phyloP scores from a whole-genome alignment of 2,329 filamentous ascomycete genomes.

The Aspergillus oerlinghausenensis region DNA sequence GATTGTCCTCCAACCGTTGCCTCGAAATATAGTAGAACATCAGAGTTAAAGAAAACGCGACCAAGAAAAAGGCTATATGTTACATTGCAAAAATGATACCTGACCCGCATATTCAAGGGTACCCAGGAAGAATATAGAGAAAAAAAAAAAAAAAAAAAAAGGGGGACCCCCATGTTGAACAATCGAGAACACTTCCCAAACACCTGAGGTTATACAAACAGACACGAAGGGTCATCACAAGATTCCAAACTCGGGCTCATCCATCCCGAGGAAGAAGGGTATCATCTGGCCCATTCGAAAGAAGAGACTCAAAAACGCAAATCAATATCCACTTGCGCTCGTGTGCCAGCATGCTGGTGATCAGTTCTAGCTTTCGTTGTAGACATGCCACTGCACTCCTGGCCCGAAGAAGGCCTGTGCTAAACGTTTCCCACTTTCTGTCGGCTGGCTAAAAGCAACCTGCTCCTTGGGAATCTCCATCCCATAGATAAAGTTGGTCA shows the following conservation, averaged over 20 bases:
- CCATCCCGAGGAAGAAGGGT: constrained; percentile 19
- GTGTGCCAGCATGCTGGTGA: constrained; percentile 2
- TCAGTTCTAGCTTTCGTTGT: constrained; percentile 41
- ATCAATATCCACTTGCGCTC: background rate
- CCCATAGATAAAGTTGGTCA: constrained; percentile 53
- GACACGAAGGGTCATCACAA: constrained; percentile 16
- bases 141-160: no score
- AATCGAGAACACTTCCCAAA: constrained; percentile 8
- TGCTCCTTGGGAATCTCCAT: constrained; percentile 51
- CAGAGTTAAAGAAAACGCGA: background rate
- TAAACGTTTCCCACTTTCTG: constrained; percentile 54
- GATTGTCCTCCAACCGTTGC: background rate
- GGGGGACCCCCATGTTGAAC: no score
- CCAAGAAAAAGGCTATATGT: constrained; percentile 13
- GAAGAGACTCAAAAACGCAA: background rate
- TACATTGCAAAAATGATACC: constrained; percentile 12
- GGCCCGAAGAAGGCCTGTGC: constrained; percentile 56
- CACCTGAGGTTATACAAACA: constrained; percentile 16
- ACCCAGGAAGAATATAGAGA: constrained; percentile 1
- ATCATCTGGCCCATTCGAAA: constrained; percentile 18
- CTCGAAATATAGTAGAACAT: background rate
- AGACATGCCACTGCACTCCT: constrained; percentile 56
- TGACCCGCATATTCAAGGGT: constrained; percentile 1
- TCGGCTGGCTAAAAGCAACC: constrained; percentile 64
- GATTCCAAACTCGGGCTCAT: constrained; percentile 13